Evolutionary conservation across 345 rosid genomes (phyloP).

Genomic region (Hibiscus trionum): DNA sequence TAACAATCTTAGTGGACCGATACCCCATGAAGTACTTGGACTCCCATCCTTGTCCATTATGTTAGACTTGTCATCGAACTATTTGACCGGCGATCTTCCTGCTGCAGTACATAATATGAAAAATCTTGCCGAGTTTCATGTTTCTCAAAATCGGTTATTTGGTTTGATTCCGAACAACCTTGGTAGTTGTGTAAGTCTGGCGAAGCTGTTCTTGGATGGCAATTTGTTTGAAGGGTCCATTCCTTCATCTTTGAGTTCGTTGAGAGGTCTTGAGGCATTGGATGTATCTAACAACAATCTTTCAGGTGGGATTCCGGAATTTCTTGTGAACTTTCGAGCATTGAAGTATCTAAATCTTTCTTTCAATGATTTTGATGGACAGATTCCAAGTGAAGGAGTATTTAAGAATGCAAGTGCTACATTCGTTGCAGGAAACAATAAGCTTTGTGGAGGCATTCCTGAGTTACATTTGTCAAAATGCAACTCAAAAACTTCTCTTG

Average conservation of each 20-base stretch:
- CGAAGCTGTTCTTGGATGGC: slow-evolving; percentile 2
- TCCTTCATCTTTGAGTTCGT: slow-evolving; percentile 21
- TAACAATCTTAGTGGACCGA: background rate
- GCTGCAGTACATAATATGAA: background rate
- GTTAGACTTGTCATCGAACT: background rate
- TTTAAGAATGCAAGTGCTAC: slow-evolving; percentile 25
- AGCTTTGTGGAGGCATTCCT: slow-evolving; percentile 33
- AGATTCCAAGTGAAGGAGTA: slow-evolving; percentile 23
- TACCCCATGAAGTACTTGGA: background rate
- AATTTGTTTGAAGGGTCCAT: slow-evolving; percentile 27
- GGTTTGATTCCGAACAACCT: background rate
- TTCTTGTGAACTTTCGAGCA: background rate
- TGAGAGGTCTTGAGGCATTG: slow-evolving; percentile 7
- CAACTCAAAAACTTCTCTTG: background rate
- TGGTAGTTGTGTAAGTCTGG: slow-evolving; percentile 15
- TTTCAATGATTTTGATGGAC: slow-evolving; percentile 33
- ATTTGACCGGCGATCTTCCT: background rate
- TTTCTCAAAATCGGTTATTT: background rate
- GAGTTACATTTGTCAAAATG: slow-evolving; percentile 4
- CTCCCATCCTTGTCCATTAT: background rate
- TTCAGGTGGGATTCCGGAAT: slow-evolving; percentile 21
- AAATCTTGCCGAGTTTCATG: background rate
- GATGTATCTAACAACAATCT: slow-evolving; percentile 31
- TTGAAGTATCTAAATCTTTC: slow-evolving; percentile 22
- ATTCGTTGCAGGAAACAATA: slow-evolving; percentile 23